Base-by-base conservation (phyloP, 345 rosid species). In the Chamaenerion angustifolium region DNA sequence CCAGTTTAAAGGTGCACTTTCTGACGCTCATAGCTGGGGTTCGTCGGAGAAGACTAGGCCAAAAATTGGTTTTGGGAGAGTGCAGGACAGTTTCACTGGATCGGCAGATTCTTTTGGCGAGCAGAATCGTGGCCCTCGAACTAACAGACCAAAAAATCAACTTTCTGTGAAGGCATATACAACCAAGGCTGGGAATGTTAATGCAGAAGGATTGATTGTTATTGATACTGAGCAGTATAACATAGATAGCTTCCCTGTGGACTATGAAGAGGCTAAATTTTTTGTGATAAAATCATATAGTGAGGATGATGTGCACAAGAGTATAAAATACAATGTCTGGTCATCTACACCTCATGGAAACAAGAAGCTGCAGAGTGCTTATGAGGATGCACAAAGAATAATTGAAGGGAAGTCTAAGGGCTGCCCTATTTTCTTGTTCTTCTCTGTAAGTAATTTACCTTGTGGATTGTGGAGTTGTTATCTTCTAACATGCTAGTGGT, bases 301-400 rank as follows among this genome's bases (percentile, higher is more conserved):
- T 16, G 96, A 92, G 71, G 98, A 92, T 71, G 98, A 92, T 68
- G 93, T 92, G 16, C 98, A 92, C 81, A 92, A 82, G 74, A 92
- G 98, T 79, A 77, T 92, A 62, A 92, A 92, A 59, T 92, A 84
- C 63, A 75, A 54, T 62, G 84, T 92, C 46, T 92, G 98, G 98
- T 87, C 98, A 31, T 87, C 96, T 51, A 92, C 98, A 19, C 72
- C 85, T 54, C 85, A 82, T 46, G 98, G 98, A 60, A 92, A 92
- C 85, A 92, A 82, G 74, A 92, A 92, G 70, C 47, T 92, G 66
- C 83, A 84, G 63, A 53, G 56, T 70, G 87, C 93, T 11, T 84
- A 64, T 64, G 87, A 87, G 58, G 79, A 84, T 62, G 82, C 81
- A 14, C 96, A 75, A 79, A 82, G 64, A 63, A 56, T 72, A 51